Conservation (phyloP, 352 stramenopile genomes). For the Phytophthora pisi region DNA sequence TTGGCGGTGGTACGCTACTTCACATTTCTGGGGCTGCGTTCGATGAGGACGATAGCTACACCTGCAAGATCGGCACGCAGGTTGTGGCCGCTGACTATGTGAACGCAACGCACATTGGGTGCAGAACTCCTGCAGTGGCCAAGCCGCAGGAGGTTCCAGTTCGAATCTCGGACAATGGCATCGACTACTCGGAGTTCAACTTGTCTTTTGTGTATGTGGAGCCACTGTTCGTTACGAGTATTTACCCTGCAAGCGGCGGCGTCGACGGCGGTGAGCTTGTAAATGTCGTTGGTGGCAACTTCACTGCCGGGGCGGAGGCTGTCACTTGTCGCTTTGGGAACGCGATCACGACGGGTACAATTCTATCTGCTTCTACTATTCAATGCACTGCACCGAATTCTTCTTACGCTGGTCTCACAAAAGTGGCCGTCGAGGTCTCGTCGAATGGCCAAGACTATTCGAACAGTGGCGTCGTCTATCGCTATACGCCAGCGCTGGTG, state of each 20-base stretch:
- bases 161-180: slow-evolving; percentile 56
- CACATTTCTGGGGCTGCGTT: slow-evolving; percentile 47
- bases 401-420: slow-evolving; percentile 42
- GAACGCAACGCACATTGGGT: slow-evolving; percentile 63
- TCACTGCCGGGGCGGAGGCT: slow-evolving; percentile 46
- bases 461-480: slow-evolving; percentile 55
- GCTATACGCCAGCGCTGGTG: slow-evolving; percentile 68
- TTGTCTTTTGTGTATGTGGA: slow-evolving; percentile 62
- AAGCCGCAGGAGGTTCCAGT: slow-evolving; percentile 43
- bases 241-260: slow-evolving; percentile 70
- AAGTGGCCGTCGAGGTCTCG: slow-evolving; percentile 88
- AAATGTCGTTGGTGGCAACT: slow-evolving; percentile 63
- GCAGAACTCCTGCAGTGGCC: slow-evolving; percentile 48
- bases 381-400: slow-evolving; percentile 63
- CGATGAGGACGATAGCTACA: slow-evolving; percentile 34
- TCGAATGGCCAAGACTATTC: slow-evolving; percentile 87
- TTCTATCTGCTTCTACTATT: slow-evolving; percentile 66
- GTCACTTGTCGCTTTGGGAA: slow-evolving; percentile 91
- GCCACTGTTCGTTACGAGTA: slow-evolving; percentile 51
- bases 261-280: slow-evolving; percentile 64
- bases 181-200: slow-evolving; percentile 59
- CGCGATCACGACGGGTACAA: slow-evolving; percentile 60
- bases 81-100: slow-evolving; percentile 51
- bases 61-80: slow-evolving; percentile 57
- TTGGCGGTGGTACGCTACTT: slow-evolving; percentile 61